phyloP scores from a whole-genome alignment of 2,329 filamentous ascomycete genomes.

The Colletotrichum caudatum region DNA sequence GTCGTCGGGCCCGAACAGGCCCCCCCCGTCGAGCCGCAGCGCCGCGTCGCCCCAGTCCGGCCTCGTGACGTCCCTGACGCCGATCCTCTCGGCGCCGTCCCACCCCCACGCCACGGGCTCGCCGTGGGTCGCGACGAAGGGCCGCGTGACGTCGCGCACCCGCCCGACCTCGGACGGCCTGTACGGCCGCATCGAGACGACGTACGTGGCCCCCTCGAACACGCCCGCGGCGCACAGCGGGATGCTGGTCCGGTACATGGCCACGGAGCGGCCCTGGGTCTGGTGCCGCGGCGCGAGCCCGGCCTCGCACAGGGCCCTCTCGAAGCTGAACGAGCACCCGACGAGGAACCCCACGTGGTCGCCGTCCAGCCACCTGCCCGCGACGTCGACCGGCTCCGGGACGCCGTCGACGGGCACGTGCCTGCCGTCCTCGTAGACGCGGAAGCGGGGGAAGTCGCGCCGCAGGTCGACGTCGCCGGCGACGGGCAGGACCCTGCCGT shows the following conservation, averaged over 20 bases:
- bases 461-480: slow-evolving; percentile 65
- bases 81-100: slow-evolving; percentile 64
- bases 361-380: slow-evolving; percentile 61
- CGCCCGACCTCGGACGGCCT: slow-evolving; percentile 59
- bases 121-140: slow-evolving; percentile 69
- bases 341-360: slow-evolving; percentile 73
- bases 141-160: slow-evolving; percentile 67
- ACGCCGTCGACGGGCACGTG: slow-evolving; percentile 48
- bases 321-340: slow-evolving; percentile 74
- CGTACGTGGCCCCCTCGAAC: slow-evolving; percentile 65
- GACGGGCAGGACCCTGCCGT: slow-evolving; percentile 44
- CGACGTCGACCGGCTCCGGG: slow-evolving; percentile 54
- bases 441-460: slow-evolving; percentile 68
- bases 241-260: slow-evolving; percentile 72
- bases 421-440: slow-evolving; percentile 65
- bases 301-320: slow-evolving; percentile 64
- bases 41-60: slow-evolving; percentile 70
- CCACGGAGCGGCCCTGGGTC: slow-evolving; percentile 61
- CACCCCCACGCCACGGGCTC: slow-evolving; percentile 76
- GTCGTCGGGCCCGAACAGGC: slow-evolving; percentile 46
- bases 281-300: slow-evolving; percentile 66
- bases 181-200: slow-evolving; percentile 75
- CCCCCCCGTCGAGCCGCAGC: slow-evolving; percentile 55
- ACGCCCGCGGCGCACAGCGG: slow-evolving; percentile 69
- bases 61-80: slow-evolving; percentile 63